Conservation (phyloP, 495 filamentous ascomycete genomes). For the Neurospora tetraspora region DNA sequence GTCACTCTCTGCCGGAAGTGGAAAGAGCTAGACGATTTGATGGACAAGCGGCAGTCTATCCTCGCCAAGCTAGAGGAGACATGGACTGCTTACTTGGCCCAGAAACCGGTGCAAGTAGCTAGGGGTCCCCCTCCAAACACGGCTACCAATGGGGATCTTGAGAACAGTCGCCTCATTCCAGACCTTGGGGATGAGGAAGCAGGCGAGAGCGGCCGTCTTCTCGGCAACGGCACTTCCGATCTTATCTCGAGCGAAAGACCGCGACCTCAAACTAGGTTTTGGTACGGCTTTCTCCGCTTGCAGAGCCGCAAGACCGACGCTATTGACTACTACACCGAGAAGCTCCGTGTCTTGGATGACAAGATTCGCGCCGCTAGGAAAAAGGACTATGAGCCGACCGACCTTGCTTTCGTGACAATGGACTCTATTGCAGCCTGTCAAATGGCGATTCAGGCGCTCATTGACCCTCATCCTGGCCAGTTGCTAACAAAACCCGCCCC, state of each 20-base stretch:
- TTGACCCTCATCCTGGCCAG: constrained; percentile 78
- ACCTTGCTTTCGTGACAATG: constrained; percentile 93
- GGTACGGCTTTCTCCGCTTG: constrained; percentile 70
- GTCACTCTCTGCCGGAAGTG: constrained; percentile 84
- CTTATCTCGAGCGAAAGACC: constrained; percentile 19
- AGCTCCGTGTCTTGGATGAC: constrained; percentile 71
- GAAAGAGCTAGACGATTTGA: constrained; percentile 67
- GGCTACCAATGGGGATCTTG: neutral
- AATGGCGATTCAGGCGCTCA: constrained; percentile 86
- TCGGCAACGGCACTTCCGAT: constrained; percentile 33
- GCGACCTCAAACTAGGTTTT: constrained; percentile 63
- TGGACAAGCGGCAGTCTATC: constrained; percentile 54
- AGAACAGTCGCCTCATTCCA: neutral
- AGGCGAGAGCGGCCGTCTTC: constrained; percentile 38
- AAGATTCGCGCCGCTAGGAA: constrained; percentile 58
- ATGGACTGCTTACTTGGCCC: constrained; percentile 57
- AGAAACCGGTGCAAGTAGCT: constrained; percentile 10
- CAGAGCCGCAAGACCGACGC: constrained; percentile 71
- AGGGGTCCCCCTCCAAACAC: constrained; percentile 3
- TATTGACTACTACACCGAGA: constrained; percentile 87
- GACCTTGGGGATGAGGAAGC: constrained; percentile 28
- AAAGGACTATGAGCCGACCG: constrained; percentile 67
- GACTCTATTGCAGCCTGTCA: constrained; percentile 85
- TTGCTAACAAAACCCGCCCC: constrained; percentile 81
- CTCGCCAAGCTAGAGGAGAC: constrained; percentile 73